Base-by-base conservation (phyloP, 805 yeast genomes). In the Barnettozyma vustinii region DNA sequence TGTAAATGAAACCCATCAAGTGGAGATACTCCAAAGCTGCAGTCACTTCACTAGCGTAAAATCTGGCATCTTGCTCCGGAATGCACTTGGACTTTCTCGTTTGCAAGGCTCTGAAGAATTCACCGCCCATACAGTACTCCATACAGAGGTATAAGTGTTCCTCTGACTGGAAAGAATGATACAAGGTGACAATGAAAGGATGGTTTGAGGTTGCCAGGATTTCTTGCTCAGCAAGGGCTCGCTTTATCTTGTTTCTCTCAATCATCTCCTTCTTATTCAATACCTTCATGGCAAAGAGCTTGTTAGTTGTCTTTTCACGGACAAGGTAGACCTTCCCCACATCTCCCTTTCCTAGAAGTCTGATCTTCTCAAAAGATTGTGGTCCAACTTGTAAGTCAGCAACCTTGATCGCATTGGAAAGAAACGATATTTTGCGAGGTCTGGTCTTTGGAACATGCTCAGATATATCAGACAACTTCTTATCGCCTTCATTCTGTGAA, bases 51-150 rank as follows among this genome's bases (percentile, higher is more conserved):
- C 97, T 87, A 0, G 97, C 96, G 64, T 94, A 94, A 64, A 94
- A 94, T 49, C 81, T 75, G 2, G 99, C 98, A 64, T 91, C 98
- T 26, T 73, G 78, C 65, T 94, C 99, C 19, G 80, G 72, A 13
- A 94, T 84, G 56, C 96, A 87, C 63, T 90, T 88, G 47, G 89
- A 80, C 52, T 81, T 84, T 52, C 97, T 75, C 0, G 97, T 90
- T 67, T 94, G 99, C 47, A 94, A 69, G 0, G 98, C 99, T 51
- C 98, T 73, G 73, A 94, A 94, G 61, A 94, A 94, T 68, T 95
- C 99, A 42, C 99, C 99, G 27, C 99, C 99, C 90, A 94, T 89
- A 63, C 99, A 94, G 61, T 92, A 94, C 65, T 94, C 99, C 96
- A 95, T 92, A 68, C 99, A 94, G 37, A 94, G 76, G 58, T 90